phyloP scores from a whole-genome alignment of 2,329 filamentous ascomycete species.

The Phaeosphaeriaceae sp. region DNA sequence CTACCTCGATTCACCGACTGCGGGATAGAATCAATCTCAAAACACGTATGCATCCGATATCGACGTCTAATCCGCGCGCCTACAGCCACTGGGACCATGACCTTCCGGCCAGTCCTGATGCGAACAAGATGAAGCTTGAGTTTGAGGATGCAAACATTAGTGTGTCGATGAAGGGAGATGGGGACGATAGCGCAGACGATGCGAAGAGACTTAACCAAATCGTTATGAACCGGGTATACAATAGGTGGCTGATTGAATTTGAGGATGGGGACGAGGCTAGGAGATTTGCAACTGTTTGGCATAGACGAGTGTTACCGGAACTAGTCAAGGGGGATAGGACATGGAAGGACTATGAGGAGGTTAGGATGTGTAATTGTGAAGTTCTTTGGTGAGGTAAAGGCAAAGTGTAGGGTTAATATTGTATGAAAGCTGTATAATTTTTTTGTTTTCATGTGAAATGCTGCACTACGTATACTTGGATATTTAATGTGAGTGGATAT shows the following conservation, averaged over 20 bases:
- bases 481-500: too few species aligned
- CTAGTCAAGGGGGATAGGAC: conserved; percentile 11
- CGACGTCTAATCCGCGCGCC: conserved; percentile 28
- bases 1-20: conserved; percentile 29
- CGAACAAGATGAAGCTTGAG: background rate
- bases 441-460: too few species aligned
- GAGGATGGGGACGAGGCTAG: conserved; percentile 60
- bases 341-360: conserved; percentile 45
- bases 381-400: conserved; percentile 55
- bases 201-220: conserved; percentile 29
- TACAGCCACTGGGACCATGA: conserved; percentile 6
- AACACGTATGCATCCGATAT: conserved; percentile 21
- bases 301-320: conserved; percentile 54
- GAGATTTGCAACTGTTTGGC: conserved; percentile 60
- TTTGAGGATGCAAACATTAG: conserved; percentile 26
- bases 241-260: conserved; percentile 63
- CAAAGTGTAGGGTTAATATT: background rate
- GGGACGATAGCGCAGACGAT: conserved; percentile 10
- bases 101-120: too few species aligned
- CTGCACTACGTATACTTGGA: too few species aligned
- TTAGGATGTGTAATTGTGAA: conserved; percentile 54
- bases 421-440: conserved; percentile 7
- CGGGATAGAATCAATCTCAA: conserved; percentile 39
- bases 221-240: conserved; percentile 46
- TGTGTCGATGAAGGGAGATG: conserved; percentile 15